Evolutionary conservation across 163 green algal genomes (phyloP).

Genomic region (Scenedesmus sp.): DNA sequence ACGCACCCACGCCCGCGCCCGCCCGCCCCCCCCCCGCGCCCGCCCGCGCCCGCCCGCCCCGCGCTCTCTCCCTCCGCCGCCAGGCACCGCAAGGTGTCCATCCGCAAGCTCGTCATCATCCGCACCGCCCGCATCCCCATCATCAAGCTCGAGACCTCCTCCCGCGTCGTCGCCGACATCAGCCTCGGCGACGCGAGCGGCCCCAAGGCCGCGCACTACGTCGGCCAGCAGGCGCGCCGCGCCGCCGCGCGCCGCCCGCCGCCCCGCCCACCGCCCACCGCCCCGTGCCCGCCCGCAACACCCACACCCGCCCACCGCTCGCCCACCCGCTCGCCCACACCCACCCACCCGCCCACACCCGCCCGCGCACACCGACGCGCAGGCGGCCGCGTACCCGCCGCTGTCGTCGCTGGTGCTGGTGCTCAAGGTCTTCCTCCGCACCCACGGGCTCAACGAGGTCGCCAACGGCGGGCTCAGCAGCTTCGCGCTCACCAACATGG

Average conservation of each 20-base stretch:
- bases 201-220: constrained; percentile 52
- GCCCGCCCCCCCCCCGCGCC: too few relatives aligned
- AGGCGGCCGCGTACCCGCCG: constrained; percentile 50
- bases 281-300: too few relatives aligned
- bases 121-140: constrained; percentile 63
- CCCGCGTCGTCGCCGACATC: constrained; percentile 58
- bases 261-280: too few relatives aligned
- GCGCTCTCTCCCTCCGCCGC: background rate
- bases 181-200: constrained; percentile 56
- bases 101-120: constrained; percentile 55
- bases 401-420: constrained; percentile 61
- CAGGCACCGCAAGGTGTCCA: constrained; percentile 45
- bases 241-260: too few relatives aligned
- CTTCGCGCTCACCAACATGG: constrained; percentile 66
- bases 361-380: background rate
- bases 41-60: too few relatives aligned
- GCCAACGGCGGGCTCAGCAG: constrained; percentile 54
- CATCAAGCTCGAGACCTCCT: constrained; percentile 50
- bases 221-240: constrained; percentile 56
- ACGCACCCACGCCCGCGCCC: too few relatives aligned
- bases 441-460: constrained; percentile 44
- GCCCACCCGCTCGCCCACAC: too few relatives aligned
- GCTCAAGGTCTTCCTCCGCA: constrained; percentile 54
- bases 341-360: background rate
- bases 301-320: too few relatives aligned